These are phyloP conservation scores for Candida sphagnicola DNA, from an alignment of 805 yeast genomes.

Conservation along the genomic window DNA sequence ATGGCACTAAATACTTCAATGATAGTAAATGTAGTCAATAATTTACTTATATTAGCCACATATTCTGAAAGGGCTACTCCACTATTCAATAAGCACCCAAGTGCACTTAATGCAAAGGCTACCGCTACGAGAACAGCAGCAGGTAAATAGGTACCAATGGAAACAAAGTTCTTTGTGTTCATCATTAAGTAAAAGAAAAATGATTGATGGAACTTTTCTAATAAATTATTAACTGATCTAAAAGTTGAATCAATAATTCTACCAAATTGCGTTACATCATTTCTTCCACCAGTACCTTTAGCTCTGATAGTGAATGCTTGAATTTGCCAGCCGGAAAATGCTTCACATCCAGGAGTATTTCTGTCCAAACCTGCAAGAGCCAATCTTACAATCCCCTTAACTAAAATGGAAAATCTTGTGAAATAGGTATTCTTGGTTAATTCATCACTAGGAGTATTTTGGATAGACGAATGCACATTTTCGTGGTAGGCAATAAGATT, in stretches of 20 bases:
- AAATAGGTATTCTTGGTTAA: constrained; percentile 45
- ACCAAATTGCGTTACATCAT: constrained; percentile 89
- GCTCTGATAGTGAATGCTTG: constrained; percentile 85
- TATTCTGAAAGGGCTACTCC: constrained; percentile 23
- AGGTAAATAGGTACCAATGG: constrained; percentile 91
- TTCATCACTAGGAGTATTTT: constrained; percentile 48
- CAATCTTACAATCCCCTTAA: constrained; percentile 63
- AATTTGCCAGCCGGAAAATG: constrained; percentile 94
- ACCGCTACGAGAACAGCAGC: constrained; percentile 71
- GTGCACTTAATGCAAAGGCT: constrained; percentile 65
- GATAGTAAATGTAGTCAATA: constrained; percentile 23
- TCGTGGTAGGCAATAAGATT: constrained; percentile 73
- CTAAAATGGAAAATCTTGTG: constrained; percentile 54
- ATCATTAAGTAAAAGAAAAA: constrained; percentile 87
- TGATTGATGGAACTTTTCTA: constrained; percentile 96
- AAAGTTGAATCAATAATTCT: constrained; percentile 83
- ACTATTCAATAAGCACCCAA: constrained; percentile 50
- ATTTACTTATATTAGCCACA: constrained; percentile 17
- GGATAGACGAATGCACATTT: constrained; percentile 64
- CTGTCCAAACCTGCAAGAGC: constrained; percentile 63
- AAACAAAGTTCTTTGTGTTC: constrained; percentile 76
- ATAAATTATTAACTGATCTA: constrained; percentile 83
- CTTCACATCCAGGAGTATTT: constrained; percentile 70
- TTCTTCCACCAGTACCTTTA: constrained; percentile 49
- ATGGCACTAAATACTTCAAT: constrained; percentile 22